A percentile compares a stretch with the other conserved stretches of the same genome.
Evolutionary conservation across 106 monocot species (phyloP).

Genomic region (Dactylorhiza incarnata): DNA sequence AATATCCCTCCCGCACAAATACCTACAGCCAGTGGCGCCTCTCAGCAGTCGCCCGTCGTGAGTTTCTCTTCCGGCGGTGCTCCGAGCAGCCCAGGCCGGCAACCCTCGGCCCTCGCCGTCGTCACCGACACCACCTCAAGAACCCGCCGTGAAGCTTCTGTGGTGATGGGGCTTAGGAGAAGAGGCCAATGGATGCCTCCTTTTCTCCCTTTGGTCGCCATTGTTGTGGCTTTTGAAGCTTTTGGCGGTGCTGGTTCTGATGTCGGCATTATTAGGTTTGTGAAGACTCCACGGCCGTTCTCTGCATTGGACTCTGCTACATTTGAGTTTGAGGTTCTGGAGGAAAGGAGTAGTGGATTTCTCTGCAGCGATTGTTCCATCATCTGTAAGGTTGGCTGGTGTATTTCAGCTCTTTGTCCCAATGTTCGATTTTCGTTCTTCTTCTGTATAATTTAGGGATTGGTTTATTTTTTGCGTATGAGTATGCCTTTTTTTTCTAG

Average conservation of each 20-base stretch:
- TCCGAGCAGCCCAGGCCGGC: neutral
- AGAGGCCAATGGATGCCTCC: constrained; percentile 16
- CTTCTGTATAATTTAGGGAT: neutral
- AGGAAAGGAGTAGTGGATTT: constrained; percentile 17
- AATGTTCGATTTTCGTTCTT: neutral
- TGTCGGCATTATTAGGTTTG: constrained; percentile 16
- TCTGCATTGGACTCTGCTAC: constrained; percentile 34
- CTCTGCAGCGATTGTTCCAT: constrained; percentile 33
- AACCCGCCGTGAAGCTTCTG: neutral
- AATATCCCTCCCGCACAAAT: neutral
- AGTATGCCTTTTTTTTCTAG: neutral
- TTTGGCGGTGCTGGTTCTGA: constrained; percentile 18
- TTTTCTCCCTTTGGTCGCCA: constrained; percentile 1
- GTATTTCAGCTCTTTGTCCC: neutral
- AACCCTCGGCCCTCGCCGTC: neutral
- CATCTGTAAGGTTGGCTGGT: constrained; percentile 44
- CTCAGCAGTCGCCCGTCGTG: neutral
- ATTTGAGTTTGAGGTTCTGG: constrained; percentile 40
- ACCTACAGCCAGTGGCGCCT: neutral
- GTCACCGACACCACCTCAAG: neutral
- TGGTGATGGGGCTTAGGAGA: constrained; percentile 19
- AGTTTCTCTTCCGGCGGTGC: neutral
- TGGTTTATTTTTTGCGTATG: neutral
- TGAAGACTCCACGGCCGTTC: constrained; percentile 26
- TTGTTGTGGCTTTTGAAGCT: neutral